A percentile compares a stretch with the other conserved stretches of the same genome.
These are phyloP conservation scores for Aaosphaeria arxii DNA, from an alignment of 2,329 filamentous ascomycete genomes.

Conservation along the genomic window DNA sequence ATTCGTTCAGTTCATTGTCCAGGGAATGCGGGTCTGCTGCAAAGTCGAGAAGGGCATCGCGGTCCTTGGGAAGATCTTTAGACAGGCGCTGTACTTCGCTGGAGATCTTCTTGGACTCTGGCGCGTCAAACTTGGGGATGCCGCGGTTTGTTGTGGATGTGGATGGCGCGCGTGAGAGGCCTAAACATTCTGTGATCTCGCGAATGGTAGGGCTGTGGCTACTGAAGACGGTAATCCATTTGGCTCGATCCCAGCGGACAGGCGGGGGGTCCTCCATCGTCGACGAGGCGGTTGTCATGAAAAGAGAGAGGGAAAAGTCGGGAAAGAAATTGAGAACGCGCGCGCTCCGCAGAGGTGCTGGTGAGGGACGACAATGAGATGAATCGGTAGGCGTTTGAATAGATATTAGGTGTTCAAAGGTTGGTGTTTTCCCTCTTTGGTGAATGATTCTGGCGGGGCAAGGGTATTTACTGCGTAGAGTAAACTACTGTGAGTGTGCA, in stretches of 20 bases:
- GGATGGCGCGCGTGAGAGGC: constrained; percentile 32
- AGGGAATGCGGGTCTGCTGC: constrained; percentile 29
- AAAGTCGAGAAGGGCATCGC: constrained; percentile 36
- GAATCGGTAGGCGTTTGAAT: too few species aligned
- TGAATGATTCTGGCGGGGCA: too few species aligned
- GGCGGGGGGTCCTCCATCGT: constrained; percentile 29
- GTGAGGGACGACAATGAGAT: too few species aligned
- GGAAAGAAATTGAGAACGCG: not conserved
- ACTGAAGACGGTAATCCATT: constrained; percentile 36
- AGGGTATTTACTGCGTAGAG: too few species aligned
- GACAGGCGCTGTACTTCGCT: constrained; percentile 34
- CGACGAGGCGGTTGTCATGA: constrained; percentile 8
- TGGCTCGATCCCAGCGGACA: constrained; percentile 31
- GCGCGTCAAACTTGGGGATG: constrained; percentile 39
- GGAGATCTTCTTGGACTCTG: constrained; percentile 34
- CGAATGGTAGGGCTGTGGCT: constrained; percentile 37
- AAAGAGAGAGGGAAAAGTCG: not conserved
- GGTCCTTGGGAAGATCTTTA: constrained; percentile 35
- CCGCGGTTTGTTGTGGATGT: constrained; percentile 35
- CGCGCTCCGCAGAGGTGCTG: too few species aligned
- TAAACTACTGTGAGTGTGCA: too few species aligned
- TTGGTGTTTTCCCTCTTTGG: too few species aligned
- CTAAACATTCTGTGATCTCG: constrained; percentile 35
- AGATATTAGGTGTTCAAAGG: too few species aligned
- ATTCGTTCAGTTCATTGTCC: constrained; percentile 29